Conservation (phyloP, 2,329 filamentous ascomycete genomes). For the Neurospora crassa region DNA sequence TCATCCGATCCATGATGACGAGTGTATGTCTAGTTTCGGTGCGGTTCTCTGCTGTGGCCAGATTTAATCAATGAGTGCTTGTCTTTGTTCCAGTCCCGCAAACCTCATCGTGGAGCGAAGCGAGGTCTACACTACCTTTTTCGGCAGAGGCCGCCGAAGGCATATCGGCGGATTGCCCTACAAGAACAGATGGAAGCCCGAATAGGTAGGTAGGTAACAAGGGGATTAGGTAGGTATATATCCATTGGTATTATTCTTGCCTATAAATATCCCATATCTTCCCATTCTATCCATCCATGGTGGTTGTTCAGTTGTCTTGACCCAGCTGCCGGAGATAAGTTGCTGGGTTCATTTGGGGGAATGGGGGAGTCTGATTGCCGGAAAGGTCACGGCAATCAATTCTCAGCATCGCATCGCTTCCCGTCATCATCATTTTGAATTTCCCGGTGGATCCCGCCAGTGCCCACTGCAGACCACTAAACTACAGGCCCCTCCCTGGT, state of each 20-base stretch:
- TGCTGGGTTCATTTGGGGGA: neutral
- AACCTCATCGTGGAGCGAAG: neutral
- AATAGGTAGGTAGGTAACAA: neutral
- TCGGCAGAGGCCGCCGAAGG: neutral
- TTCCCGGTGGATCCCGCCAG: neutral
- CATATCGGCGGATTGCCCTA: neutral
- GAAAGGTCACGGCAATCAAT: neutral
- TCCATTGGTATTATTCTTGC: neutral
- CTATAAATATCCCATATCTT: neutral
- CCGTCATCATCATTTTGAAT: neutral
- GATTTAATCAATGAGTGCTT: neutral
- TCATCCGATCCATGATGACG: neutral
- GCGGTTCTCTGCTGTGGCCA: neutral
- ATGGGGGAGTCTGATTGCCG: neutral
- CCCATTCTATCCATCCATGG: neutral
- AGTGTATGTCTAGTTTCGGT: neutral
- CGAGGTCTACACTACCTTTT: neutral
- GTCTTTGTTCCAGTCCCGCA: neutral
- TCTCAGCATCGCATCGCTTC: neutral
- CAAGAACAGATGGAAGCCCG: neutral
- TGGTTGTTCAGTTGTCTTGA: neutral
- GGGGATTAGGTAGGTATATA: neutral
- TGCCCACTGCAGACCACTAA: neutral
- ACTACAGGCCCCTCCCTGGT: neutral
- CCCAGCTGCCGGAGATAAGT: neutral